phyloP scores from a whole-genome alignment of 495 filamentous ascomycete genomes.

The Tuber melanosporum region DNA sequence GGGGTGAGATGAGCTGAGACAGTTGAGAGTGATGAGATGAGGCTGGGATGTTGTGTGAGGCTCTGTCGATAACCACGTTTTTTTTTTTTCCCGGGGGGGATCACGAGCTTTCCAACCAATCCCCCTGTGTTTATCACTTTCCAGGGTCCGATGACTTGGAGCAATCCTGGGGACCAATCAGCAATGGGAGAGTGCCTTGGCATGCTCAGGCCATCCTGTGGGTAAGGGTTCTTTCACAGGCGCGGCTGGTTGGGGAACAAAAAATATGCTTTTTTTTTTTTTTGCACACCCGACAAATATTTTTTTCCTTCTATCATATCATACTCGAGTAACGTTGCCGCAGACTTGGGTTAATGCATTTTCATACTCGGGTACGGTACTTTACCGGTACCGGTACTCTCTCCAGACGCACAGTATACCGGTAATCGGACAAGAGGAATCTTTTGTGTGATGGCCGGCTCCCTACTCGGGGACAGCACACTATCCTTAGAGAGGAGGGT shows the following conservation, averaged over 20 bases:
- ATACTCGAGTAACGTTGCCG: background rate
- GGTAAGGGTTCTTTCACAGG: background rate
- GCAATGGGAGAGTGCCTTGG: background rate
- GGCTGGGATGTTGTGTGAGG: background rate
- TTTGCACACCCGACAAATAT: background rate
- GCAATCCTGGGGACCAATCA: background rate
- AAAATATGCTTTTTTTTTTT: background rate
- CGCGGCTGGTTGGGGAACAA: background rate
- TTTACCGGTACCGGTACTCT: background rate
- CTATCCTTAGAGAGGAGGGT: background rate
- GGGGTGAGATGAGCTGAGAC: background rate
- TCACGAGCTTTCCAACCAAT: background rate
- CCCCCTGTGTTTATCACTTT: background rate
- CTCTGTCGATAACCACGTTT: background rate
- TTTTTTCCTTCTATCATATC: background rate
- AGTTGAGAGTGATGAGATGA: background rate
- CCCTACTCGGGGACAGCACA: background rate
- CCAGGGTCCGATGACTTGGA: background rate
- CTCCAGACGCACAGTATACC: background rate
- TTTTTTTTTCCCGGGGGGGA: background rate
- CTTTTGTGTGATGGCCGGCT: background rate
- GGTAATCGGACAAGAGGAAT: background rate
- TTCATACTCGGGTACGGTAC: background rate
- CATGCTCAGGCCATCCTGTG: background rate
- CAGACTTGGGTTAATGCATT: background rate